phyloP scores from a whole-genome alignment of 1,284 basidiomycete species.

The Xanthoconium separans region DNA sequence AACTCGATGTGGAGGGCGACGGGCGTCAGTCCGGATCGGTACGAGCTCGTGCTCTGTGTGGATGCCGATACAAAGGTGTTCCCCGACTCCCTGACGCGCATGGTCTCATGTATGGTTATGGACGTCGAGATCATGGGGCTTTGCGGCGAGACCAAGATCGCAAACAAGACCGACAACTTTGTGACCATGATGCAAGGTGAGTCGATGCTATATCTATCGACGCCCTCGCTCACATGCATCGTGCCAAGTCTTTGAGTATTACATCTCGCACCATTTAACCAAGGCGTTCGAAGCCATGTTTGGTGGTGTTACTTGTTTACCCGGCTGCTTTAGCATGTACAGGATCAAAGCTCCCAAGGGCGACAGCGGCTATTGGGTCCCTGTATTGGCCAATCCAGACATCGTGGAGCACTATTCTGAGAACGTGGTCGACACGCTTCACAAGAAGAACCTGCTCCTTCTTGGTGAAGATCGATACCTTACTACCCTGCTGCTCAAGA shows the following conservation, averaged over 20 bases:
- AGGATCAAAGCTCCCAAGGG: constrained; percentile 97
- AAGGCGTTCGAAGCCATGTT: constrained; percentile 99
- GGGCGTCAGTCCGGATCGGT: constrained; percentile 94
- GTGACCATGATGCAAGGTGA: constrained; percentile 98
- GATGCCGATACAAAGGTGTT: constrained; percentile 99
- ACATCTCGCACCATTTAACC: constrained; percentile 98
- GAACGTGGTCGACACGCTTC: constrained; percentile 95
- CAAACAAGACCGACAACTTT: constrained; percentile 97
- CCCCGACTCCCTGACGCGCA: constrained; percentile 89
- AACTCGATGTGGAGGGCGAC: constrained; percentile 94
- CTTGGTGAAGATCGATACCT: constrained; percentile 99
- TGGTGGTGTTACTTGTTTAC: constrained; percentile 98
- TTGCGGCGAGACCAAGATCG: constrained; percentile 98
- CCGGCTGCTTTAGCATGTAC: constrained; percentile 99
- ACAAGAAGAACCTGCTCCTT: constrained; percentile 98
- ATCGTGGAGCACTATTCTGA: constrained; percentile 98
- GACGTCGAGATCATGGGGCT: constrained; percentile 98
- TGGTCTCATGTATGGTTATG: constrained; percentile 94
- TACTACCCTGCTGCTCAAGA: constrained; percentile 94
- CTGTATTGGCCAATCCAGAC: constrained; percentile 95
- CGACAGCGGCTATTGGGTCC: constrained; percentile 94
- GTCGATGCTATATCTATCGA: background rate
- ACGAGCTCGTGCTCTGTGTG: constrained; percentile 95
- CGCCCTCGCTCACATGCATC: constrained; percentile 6
- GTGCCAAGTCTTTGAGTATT: constrained; percentile 91